phyloP scores from a whole-genome alignment of 371 early-diverging fungal species.

The Umbelopsis sp. region DNA sequence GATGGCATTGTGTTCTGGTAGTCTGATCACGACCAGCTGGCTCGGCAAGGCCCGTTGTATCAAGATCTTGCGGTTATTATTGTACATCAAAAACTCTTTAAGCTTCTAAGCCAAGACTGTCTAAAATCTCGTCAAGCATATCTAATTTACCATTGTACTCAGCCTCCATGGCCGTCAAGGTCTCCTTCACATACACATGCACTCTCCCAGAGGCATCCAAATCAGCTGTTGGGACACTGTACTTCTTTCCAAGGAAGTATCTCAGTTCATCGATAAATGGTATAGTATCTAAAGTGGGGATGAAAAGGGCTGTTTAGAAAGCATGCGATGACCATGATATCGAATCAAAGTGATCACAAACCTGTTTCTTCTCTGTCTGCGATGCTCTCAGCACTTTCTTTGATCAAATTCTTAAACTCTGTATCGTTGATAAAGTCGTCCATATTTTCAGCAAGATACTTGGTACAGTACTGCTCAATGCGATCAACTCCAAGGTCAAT shows the following conservation, averaged over 20 bases:
- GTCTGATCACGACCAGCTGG: no score
- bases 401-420: slow-evolving; percentile 29
- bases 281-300: slow-evolving; percentile 32
- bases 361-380: slow-evolving; percentile 41
- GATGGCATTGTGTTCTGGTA: no score
- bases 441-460: slow-evolving; percentile 40
- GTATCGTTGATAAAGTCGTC: slow-evolving; percentile 30
- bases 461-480: slow-evolving; percentile 40
- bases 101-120: slow-evolving; percentile 40
- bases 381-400: slow-evolving; percentile 37
- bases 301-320: background rate
- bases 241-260: slow-evolving; percentile 39
- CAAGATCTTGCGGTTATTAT: no score
- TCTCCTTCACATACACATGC: slow-evolving; percentile 32
- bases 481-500: slow-evolving; percentile 37
- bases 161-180: slow-evolving; percentile 37
- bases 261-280: slow-evolving; percentile 45
- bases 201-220: slow-evolving; percentile 35
- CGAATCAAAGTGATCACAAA: background rate
- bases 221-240: slow-evolving; percentile 36
- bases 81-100: slow-evolving; percentile 20
- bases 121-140: slow-evolving; percentile 33
- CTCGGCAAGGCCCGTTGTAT: no score
- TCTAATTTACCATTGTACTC: slow-evolving; percentile 37
- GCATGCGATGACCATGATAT: background rate